Evolutionary conservation across 1,139 yeast genomes (phyloP).

Genomic region (Pichia sp.): DNA sequence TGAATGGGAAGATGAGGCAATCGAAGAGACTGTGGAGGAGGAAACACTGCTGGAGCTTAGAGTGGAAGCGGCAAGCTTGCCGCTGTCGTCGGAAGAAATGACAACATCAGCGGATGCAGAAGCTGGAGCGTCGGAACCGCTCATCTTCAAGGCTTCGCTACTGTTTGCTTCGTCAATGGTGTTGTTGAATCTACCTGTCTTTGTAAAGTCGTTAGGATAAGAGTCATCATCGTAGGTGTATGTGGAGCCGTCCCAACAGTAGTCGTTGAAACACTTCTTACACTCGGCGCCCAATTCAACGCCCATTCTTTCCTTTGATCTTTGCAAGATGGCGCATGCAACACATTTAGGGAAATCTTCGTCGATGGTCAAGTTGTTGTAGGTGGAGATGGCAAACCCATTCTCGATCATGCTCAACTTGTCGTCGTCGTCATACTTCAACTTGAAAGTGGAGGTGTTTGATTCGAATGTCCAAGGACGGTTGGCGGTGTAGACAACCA

Average conservation of each 20-base stretch:
- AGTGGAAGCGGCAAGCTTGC: not conserved
- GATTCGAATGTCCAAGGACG: constrained; percentile 62
- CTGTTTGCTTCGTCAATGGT: constrained; percentile 3
- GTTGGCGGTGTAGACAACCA: constrained; percentile 77
- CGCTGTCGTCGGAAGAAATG: not conserved
- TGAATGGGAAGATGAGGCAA: constrained; percentile 6
- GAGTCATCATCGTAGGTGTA: constrained; percentile 16
- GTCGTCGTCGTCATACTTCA: constrained; percentile 57
- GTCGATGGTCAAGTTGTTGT: constrained; percentile 69
- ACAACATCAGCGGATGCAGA: constrained; percentile 11
- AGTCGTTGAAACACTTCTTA: constrained; percentile 60
- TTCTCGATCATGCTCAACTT: constrained; percentile 61
- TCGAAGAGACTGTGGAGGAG: constrained; percentile 10
- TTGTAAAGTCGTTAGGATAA: constrained; percentile 41
- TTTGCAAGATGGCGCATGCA: constrained; percentile 82
- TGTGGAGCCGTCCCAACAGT: constrained; percentile 66
- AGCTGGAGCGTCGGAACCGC: constrained; percentile 12
- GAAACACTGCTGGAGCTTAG: constrained; percentile 2
- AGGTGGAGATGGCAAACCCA: constrained; percentile 75
- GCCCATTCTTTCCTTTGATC: constrained; percentile 72
- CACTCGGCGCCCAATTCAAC: constrained; percentile 67
- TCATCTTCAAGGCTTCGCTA: constrained; percentile 10
- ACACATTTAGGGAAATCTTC: constrained; percentile 74
- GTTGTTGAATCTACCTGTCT: constrained; percentile 42
- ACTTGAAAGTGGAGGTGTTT: constrained; percentile 68